Evolutionary conservation across 306 rosid genomes (phyloP).

Genomic region (Trifolium dubium): DNA sequence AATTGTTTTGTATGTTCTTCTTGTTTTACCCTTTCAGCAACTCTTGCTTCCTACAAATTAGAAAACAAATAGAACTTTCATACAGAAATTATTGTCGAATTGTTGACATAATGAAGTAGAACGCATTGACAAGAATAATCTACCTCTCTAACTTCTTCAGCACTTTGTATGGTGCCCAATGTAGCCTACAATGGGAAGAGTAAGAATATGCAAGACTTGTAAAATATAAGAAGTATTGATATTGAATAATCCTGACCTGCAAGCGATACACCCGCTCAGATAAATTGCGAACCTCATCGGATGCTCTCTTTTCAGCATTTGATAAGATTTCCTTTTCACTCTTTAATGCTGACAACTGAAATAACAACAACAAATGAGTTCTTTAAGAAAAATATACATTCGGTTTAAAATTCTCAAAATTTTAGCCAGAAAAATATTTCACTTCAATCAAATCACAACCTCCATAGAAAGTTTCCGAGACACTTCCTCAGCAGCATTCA

Average conservation of each 20-base stretch:
- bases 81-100: conserved; percentile 14
- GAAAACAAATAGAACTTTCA: conserved; percentile 30
- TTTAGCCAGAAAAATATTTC: not conserved
- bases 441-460: conserved; percentile 51
- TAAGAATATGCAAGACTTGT: conserved; percentile 43
- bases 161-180: conserved; percentile 81
- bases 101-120: conserved; percentile 7
- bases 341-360: conserved; percentile 73
- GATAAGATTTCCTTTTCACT: conserved; percentile 78
- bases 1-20: conserved; percentile 72
- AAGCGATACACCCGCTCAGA: conserved; percentile 83
- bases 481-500: conserved; percentile 69
- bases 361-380: conserved; percentile 20
- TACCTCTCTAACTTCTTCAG: conserved; percentile 89
- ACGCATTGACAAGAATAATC: conserved; percentile 22
- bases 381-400: conserved; percentile 1
- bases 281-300: conserved; percentile 73
- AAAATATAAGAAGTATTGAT: not conserved
- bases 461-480: conserved; percentile 80
- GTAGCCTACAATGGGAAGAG: conserved; percentile 64
- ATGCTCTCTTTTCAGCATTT: conserved; percentile 94
- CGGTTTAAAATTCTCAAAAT: not conserved
- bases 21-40: conserved; percentile 76
- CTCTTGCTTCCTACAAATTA: conserved; percentile 82
- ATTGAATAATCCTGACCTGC: conserved; percentile 60